Conservation (phyloP, 257 asterid species). For the Solanum pimpinellifolium region DNA sequence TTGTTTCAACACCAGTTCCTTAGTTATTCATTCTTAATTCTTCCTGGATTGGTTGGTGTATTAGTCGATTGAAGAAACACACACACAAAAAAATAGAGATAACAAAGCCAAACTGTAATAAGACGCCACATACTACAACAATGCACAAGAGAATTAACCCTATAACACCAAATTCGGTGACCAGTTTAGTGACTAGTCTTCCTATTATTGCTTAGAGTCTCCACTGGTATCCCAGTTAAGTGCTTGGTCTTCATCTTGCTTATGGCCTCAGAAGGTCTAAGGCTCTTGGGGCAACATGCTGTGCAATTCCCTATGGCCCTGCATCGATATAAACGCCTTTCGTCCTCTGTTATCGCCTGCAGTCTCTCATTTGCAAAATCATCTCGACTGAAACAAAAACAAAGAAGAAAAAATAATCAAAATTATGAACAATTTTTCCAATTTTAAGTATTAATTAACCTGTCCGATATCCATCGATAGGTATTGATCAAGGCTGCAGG, state of each 20-base stretch:
- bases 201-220: neutral
- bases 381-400: slow-evolving; percentile 33
- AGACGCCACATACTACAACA: neutral
- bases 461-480: slow-evolving; percentile 64
- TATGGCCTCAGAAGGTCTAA: slow-evolving; percentile 64
- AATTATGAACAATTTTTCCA: neutral
- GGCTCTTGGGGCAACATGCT: slow-evolving; percentile 56
- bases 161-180: too few relatives aligned
- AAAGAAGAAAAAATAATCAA: neutral
- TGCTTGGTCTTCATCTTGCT: slow-evolving; percentile 54
- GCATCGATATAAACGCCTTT: slow-evolving; percentile 43
- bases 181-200: neutral
- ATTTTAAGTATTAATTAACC: slow-evolving; percentile 20
- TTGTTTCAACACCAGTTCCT: too few relatives aligned
- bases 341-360: slow-evolving; percentile 44
- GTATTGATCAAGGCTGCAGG: slow-evolving; percentile 64
- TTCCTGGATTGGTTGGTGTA: neutral
- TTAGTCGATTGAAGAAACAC: too few relatives aligned
- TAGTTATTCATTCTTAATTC: too few relatives aligned
- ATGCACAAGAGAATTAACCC: neutral
- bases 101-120: neutral
- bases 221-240: slow-evolving; percentile 18
- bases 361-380: slow-evolving; percentile 52
- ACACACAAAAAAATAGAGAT: neutral
- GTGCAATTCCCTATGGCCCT: slow-evolving; percentile 60